These are phyloP conservation scores for Prinsepia uniflora DNA, from an alignment of 306 rosid genomes.

Conservation along the genomic window DNA sequence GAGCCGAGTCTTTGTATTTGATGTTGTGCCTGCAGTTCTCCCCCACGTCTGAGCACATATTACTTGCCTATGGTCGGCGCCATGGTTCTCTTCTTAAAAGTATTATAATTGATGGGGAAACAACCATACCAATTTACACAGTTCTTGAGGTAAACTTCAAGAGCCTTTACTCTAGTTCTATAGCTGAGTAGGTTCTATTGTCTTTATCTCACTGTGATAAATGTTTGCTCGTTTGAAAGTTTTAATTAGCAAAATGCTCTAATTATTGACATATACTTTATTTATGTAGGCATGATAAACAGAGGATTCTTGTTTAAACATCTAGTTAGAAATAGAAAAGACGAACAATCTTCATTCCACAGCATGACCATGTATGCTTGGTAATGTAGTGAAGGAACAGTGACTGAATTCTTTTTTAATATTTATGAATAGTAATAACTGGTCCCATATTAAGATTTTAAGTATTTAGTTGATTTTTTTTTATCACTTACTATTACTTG, in stretches of 20 bases:
- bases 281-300: background rate
- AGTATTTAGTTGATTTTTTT: no score
- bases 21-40: constrained; percentile 47
- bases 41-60: constrained; percentile 55
- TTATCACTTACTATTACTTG: no score
- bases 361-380: background rate
- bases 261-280: background rate
- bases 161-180: background rate
- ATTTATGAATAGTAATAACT: background rate
- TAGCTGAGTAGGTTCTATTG: constrained; percentile 12
- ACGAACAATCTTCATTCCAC: background rate
- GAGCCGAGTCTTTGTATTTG: constrained; percentile 27
- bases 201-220: background rate
- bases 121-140: constrained; percentile 84
- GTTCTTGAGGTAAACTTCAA: constrained; percentile 71
- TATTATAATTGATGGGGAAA: constrained; percentile 86
- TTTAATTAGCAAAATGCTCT: background rate
- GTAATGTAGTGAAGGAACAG: background rate
- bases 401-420: background rate
- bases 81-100: constrained; percentile 67
- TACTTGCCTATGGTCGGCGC: constrained; percentile 61
- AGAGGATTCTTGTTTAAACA: background rate
- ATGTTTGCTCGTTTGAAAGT: constrained; percentile 36
- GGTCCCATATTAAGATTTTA: background rate
- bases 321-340: background rate